Evolutionary conservation across 2,329 filamentous ascomycete genomes (phyloP).

Genomic region (Hirsutella thompsonii): DNA sequence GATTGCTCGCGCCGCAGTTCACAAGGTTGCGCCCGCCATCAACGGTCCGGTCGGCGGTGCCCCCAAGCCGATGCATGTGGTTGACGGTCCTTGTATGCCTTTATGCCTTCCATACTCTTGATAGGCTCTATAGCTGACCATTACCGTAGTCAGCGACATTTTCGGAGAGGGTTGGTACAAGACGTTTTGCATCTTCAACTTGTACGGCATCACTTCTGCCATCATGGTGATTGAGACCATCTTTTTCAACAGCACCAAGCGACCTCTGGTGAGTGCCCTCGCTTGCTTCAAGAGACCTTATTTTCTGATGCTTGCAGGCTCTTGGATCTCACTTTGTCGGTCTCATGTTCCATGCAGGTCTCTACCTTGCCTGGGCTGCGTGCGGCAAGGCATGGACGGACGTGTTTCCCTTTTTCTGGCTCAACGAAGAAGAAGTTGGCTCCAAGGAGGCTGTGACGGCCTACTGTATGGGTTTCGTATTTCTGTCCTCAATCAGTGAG

Average conservation of each 20-base stretch:
- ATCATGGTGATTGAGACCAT: conserved; percentile 32
- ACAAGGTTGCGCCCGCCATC: not conserved
- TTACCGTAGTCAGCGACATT: conserved; percentile 29
- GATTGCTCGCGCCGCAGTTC: not conserved
- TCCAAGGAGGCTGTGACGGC: conserved; percentile 29
- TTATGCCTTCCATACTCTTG: not conserved
- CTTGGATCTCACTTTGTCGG: conserved; percentile 29
- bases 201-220: conserved; percentile 29
- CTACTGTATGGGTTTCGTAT: conserved; percentile 30
- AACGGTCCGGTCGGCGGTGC: not conserved
- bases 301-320: conserved; percentile 20
- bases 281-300: not conserved
- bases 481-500: conserved; percentile 31
- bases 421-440: conserved; percentile 30
- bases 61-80: not conserved
- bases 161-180: conserved; percentile 35
- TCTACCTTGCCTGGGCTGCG: conserved; percentile 37
- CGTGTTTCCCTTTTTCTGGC: conserved; percentile 35
- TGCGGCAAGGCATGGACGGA: conserved; percentile 33
- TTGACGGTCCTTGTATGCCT: conserved; percentile 1
- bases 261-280: conserved; percentile 27
- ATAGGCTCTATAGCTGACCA: conserved; percentile 8
- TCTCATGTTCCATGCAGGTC: conserved; percentile 23
- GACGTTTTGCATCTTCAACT: conserved; percentile 30
- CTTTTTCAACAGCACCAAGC: conserved; percentile 39